A percentile compares a stretch with the other conserved stretches of the same genome.
Evolutionary conservation across 257 asterid species (phyloP).

Genomic region (Lycium barbarum): DNA sequence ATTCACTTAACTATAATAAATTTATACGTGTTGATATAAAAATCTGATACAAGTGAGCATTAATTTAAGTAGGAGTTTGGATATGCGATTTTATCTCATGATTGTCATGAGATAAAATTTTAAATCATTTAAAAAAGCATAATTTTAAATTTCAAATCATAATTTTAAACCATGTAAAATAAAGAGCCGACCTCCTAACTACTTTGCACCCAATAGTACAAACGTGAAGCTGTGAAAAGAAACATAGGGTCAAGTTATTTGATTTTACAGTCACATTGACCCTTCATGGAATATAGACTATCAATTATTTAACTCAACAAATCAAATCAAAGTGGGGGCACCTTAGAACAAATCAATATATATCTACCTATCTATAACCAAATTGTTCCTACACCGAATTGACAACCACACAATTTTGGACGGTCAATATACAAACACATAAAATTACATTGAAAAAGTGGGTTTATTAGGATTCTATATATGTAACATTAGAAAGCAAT

Average conservation of each 20-base stretch:
- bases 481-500: neutral
- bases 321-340: conserved; percentile 47
- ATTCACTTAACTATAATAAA: too few species aligned
- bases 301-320: conserved; percentile 21
- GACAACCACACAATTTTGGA: conserved; percentile 41
- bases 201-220: conserved; percentile 15
- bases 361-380: conserved; percentile 36
- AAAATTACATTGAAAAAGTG: conserved; percentile 20
- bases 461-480: neutral
- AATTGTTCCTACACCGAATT: conserved; percentile 20
- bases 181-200: neutral
- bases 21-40: too few species aligned
- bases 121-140: too few species aligned
- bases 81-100: too few species aligned
- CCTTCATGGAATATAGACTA: conserved; percentile 39
- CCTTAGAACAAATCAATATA: conserved; percentile 24
- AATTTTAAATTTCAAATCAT: too few species aligned
- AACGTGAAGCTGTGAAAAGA: neutral
- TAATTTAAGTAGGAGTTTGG: too few species aligned
- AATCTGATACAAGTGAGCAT: too few species aligned
- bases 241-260: neutral
- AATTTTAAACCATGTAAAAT: too few species aligned
- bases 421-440: conserved; percentile 25
- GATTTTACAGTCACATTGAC: conserved; percentile 40
- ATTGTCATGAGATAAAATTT: too few species aligned